These are phyloP conservation scores for Dendrothele bispora DNA, from an alignment of 768 basidiomycete genomes.

Conservation along the genomic window DNA sequence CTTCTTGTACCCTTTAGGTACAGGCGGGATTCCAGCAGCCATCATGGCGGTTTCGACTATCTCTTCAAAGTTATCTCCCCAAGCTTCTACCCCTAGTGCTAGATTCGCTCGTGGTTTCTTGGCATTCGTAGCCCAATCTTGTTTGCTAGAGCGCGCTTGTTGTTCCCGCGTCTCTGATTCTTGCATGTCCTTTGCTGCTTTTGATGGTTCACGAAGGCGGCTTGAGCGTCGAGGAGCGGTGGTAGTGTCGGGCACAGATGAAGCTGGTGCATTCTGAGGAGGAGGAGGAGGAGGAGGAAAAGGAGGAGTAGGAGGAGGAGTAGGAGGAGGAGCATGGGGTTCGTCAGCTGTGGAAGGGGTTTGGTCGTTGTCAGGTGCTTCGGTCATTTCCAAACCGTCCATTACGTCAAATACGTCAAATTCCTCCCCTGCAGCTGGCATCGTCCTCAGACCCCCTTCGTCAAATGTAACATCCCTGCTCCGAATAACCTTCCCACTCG, in stretches of 20 bases:
- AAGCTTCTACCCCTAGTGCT: neutral
- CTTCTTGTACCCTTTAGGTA: neutral
- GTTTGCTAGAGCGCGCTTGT: neutral
- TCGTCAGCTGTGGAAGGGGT: neutral
- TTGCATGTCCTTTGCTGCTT: neutral
- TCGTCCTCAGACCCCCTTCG: neutral
- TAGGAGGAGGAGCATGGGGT: neutral
- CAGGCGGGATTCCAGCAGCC: neutral
- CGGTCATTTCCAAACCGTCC: no score
- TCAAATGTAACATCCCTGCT: slow-evolving; percentile 2
- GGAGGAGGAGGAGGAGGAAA: neutral
- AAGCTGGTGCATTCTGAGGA: neutral
- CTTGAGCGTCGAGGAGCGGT: neutral
- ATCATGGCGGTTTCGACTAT: neutral
- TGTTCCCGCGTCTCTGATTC: neutral
- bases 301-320: neutral
- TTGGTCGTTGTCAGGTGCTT: neutral
- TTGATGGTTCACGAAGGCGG: neutral
- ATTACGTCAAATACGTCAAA: no score
- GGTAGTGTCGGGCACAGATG: no score
- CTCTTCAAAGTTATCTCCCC: neutral
- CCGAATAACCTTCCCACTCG: neutral
- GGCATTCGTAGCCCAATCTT: neutral
- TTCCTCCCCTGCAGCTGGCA: slow-evolving; percentile 1
- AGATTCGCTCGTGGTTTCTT: neutral